Evolutionary conservation across 2,329 filamentous ascomycete species (phyloP).

Genomic region (Emmonsiellopsis sp.): DNA sequence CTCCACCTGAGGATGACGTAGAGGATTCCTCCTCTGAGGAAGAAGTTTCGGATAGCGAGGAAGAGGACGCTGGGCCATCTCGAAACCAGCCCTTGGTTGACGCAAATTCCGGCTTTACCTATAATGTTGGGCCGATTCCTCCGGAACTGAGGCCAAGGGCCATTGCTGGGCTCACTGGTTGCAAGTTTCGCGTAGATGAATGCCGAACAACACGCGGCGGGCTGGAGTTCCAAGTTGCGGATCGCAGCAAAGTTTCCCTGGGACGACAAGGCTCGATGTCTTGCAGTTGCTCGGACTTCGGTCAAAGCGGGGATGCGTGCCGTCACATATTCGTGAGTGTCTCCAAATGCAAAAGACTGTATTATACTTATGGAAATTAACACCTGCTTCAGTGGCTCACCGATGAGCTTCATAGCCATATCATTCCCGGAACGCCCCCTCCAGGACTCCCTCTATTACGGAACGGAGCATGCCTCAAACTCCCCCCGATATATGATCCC

Average conservation of each 20-base stretch:
- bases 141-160: conserved; percentile 5
- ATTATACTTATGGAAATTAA: conserved; percentile 1
- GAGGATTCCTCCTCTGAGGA: conserved; percentile 17
- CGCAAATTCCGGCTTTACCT: conserved; percentile 9
- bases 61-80: not conserved
- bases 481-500: conserved; percentile 24
- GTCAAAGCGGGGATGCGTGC: conserved; percentile 23
- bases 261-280: conserved; percentile 18
- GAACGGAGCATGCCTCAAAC: conserved; percentile 23
- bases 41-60: conserved; percentile 11
- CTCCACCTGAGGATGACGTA: conserved; percentile 8
- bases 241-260: conserved; percentile 27
- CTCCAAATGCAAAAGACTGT: not conserved
- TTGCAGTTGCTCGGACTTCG: conserved; percentile 30
- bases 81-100: conserved; percentile 2
- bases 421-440: conserved; percentile 21
- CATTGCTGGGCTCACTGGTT: conserved; percentile 9
- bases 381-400: conserved; percentile 29
- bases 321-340: conserved; percentile 35
- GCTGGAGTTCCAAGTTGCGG: conserved; percentile 30
- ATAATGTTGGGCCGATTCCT: conserved; percentile 9
- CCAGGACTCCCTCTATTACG: conserved; percentile 22
- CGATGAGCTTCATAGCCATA: conserved; percentile 30
- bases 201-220: conserved; percentile 22
- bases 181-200: conserved; percentile 13